A percentile compares a stretch with the other conserved stretches of the same genome.
These are phyloP conservation scores for Perkinsus chesapeaki DNA, from an alignment of 169 alveolate genomes.

Conservation along the genomic window DNA sequence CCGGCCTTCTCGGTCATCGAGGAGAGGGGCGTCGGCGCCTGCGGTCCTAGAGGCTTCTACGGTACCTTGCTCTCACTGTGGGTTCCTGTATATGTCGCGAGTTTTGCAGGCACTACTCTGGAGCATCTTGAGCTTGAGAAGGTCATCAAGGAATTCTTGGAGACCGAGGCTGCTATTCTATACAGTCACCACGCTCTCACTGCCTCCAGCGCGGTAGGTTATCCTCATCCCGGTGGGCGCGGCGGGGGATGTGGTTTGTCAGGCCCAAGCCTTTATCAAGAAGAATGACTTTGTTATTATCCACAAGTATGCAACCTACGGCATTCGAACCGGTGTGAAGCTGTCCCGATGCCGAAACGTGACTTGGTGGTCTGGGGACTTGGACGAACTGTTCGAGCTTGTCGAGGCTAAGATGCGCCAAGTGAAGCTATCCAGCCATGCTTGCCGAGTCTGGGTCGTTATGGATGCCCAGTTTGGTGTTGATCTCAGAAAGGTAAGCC, in stretches of 20 bases:
- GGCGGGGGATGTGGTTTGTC: not conserved
- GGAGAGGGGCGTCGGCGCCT: slow-evolving; percentile 2
- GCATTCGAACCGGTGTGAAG: not conserved
- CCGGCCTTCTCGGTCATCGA: not conserved
- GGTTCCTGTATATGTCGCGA: no score
- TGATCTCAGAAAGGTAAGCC: not conserved
- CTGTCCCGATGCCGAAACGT: not conserved
- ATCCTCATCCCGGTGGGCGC: no score
- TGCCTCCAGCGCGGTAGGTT: not conserved
- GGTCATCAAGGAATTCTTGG: not conserved
- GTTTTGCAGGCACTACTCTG: slow-evolving; percentile 14
- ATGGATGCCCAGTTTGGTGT: not conserved
- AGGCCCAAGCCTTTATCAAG: not conserved
- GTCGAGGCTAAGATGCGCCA: not conserved
- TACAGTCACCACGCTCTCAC: not conserved
- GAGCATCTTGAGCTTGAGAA: slow-evolving; percentile 13
- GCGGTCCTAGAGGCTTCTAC: slow-evolving; percentile 15
- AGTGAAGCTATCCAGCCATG: not conserved
- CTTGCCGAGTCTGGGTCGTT: not conserved
- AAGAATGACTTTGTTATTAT: not conserved
- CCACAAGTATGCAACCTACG: not conserved
- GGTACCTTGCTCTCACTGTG: no score
- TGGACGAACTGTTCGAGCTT: not conserved
- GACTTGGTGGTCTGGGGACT: not conserved
- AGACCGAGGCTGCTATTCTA: slow-evolving; percentile 2